Base-by-base conservation (phyloP, 2,329 filamentous ascomycete species). In the Colletotrichum sp. region DNA sequence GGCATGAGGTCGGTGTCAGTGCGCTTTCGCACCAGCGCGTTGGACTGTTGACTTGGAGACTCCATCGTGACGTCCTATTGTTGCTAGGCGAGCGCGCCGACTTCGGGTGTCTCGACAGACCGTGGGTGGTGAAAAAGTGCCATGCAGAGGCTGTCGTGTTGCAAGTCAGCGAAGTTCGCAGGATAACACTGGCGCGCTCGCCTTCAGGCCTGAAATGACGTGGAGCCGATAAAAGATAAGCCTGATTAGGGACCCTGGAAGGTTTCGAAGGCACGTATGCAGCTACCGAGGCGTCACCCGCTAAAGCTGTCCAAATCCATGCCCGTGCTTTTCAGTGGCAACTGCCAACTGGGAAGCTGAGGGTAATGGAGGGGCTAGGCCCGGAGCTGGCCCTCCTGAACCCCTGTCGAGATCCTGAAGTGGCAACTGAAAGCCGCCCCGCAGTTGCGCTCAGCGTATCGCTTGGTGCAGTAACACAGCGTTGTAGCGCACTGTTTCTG, bases 1-100 rank as follows among this genome's bases (percentile, higher is more conserved):
- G 95, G 94, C 96, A 98, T 98, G 69, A 97, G 87, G 71, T 94
- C 92, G 30, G 87, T 90, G 70, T 94, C 91, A 72, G 89, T 88
- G 77, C 92, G 89, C 86, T 95, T 96, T 71, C 90, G 90, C 69
- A 92, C 87, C 74, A 97, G 89, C 75, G 93, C 90, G 66, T 84
- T 90, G 7, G 92, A 91, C 18, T 83, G 76, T 5, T 78, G 76
- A 32, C 76, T 43, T 62, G 78, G 72, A 10, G 82, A 73, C 52
- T 86, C 85, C 87, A 89, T 89, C 77, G 59, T n/a, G 36, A 55
- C 18, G n/a, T n/a, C 4, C 24, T 14, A 12, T 26, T 32, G n/a
- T 26, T 32, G 32, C 6, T 32, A 59, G 28, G n/a, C 58, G 9
- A n/a, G 8, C 21, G 36, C 34, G 36, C 28, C 64, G 65, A 18